Conservation (phyloP, 1,139 yeast genomes). For the Zygosaccharomyces sapae region DNA sequence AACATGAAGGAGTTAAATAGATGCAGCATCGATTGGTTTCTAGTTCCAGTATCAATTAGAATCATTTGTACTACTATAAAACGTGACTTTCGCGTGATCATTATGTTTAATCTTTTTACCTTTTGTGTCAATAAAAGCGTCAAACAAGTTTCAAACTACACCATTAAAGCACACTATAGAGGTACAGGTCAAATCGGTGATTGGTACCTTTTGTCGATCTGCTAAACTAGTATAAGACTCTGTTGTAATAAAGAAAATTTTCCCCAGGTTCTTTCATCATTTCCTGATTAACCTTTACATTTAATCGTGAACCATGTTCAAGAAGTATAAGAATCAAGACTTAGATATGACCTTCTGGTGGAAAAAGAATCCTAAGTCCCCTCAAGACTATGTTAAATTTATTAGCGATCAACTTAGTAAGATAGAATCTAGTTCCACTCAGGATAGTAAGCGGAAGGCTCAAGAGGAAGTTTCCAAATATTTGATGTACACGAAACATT, state of each 20-base stretch:
- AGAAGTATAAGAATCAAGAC: conserved; percentile 32
- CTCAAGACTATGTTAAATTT: conserved; percentile 73
- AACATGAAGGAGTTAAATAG: no score
- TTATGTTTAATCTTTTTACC: neutral
- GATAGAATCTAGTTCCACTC: conserved; percentile 44
- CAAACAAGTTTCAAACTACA: conserved; percentile 1
- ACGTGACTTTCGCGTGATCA: neutral
- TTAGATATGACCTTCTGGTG: conserved; percentile 77
- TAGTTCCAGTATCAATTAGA: neutral
- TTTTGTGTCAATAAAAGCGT: neutral
- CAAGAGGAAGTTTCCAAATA: conserved; percentile 77
- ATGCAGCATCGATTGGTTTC: no score
- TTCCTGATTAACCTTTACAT: neutral
- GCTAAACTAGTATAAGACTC: neutral
- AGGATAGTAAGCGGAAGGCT: conserved; percentile 52
- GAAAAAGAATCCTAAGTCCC: conserved; percentile 88
- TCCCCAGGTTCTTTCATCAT: neutral
- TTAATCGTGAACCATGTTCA: conserved; percentile 23
- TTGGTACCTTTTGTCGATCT: neutral
- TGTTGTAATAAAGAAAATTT: neutral
- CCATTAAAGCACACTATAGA: neutral
- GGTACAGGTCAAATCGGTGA: neutral
- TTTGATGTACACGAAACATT: conserved; percentile 60
- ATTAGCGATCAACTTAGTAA: conserved; percentile 69
- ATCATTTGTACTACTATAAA: neutral